Conservation (phyloP, 805 yeast species). For the Cyberlindnera misumaiensis region DNA sequence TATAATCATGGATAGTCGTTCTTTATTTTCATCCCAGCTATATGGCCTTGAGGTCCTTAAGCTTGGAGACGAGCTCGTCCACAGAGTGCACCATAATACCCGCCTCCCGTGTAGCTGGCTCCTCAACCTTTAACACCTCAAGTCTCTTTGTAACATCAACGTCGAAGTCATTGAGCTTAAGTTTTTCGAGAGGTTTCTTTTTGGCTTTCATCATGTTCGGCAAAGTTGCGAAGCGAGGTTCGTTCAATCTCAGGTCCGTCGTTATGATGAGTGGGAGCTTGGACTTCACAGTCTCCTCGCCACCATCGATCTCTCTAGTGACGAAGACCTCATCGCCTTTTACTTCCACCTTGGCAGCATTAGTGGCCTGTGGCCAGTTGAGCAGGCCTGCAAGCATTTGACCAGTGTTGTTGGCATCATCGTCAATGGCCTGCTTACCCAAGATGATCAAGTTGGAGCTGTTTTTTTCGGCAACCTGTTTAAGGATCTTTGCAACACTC, state of each 20-base stretch:
- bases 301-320: slow-evolving; percentile 93
- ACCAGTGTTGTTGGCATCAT: slow-evolving; percentile 92
- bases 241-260: slow-evolving; percentile 89
- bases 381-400: slow-evolving; percentile 92
- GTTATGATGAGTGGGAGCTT: slow-evolving; percentile 81
- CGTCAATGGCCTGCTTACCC: slow-evolving; percentile 97
- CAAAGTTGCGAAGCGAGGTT: slow-evolving; percentile 91
- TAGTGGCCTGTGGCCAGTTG: slow-evolving; percentile 96
- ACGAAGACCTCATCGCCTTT: slow-evolving; percentile 54
- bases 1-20: no score
- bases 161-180: slow-evolving; percentile 56
- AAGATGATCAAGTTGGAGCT: slow-evolving; percentile 73
- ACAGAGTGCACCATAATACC: slow-evolving; percentile 78
- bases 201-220: slow-evolving; percentile 98
- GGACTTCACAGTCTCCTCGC: slow-evolving; percentile 75
- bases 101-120: slow-evolving; percentile 76
- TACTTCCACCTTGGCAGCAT: slow-evolving; percentile 78
- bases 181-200: slow-evolving; percentile 82
- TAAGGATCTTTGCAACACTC: slow-evolving; percentile 78
- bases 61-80: slow-evolving; percentile 72
- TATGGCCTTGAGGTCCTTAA: slow-evolving; percentile 48
- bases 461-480: slow-evolving; percentile 63
- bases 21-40: slow-evolving; percentile 2
- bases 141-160: slow-evolving; percentile 58
- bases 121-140: slow-evolving; percentile 66